Evolutionary conservation across 768 basidiomycete species (phyloP).

Genomic region (Phlegmacium glaucopus): DNA sequence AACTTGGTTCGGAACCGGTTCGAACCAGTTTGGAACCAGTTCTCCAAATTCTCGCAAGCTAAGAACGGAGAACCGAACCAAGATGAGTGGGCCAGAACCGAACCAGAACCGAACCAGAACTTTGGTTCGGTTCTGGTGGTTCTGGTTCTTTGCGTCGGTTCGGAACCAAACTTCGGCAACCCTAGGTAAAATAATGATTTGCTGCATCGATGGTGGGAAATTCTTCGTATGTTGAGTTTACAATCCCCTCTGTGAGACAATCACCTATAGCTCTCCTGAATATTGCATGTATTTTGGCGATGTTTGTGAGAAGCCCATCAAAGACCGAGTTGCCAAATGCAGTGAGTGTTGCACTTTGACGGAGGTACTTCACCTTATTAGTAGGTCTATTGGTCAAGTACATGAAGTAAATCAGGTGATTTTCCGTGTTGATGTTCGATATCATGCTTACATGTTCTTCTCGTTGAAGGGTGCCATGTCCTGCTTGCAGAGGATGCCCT

Average conservation of each 20-base stretch:
- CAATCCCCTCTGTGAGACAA: neutral
- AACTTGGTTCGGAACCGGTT: too few species aligned
- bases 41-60: too few species aligned
- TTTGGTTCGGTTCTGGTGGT: too few species aligned
- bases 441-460: neutral
- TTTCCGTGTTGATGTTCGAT: too few species aligned
- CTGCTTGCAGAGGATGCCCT: neutral
- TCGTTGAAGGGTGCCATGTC: neutral
- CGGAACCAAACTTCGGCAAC: too few species aligned
- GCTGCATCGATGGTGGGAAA: slow-evolving; percentile 1
- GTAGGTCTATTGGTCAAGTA: neutral
- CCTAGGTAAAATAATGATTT: slow-evolving; percentile 10
- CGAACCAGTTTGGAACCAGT: too few species aligned
- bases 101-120: too few species aligned
- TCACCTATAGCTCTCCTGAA: neutral
- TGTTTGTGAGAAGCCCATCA: neutral
- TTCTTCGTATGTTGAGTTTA: neutral
- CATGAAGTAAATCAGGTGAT: too few species aligned
- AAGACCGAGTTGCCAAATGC: neutral
- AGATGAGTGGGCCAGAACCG: too few species aligned
- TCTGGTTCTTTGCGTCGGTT: too few species aligned
- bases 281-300: neutral
- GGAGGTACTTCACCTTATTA: neutral
- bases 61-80: too few species aligned
- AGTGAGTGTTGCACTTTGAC: neutral